Evolutionary conservation across 192 early-diverging fungal species (phyloP), one percentile per base, ranked within the genome.

Genomic region (Tieghemiomyces parasiticus): DNA sequence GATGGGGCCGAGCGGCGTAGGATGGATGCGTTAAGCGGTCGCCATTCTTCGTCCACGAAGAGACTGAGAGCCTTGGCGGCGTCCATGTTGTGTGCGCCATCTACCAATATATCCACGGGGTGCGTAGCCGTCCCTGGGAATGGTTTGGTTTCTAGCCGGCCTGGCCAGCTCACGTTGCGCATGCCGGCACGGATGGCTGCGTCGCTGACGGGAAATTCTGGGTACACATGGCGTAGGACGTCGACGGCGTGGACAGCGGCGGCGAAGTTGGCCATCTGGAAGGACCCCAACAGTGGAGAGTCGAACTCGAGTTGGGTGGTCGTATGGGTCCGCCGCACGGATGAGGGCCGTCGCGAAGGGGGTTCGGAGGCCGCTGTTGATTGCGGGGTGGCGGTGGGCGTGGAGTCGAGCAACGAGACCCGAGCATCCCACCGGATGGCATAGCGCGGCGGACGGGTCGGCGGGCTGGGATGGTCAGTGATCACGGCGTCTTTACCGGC

Each of bases 1-100:
- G 22, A 50, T 50, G 48, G 6, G 6, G 26, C 20, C 48, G 48
- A 50, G 9, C 48, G 38, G 14, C 74, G 64, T 8, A 92, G 65
- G 8, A 60, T 74, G 33, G 52, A 44, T 0, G 80, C 77, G 0
- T 81, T 84, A 6, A 70, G 72, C 13, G 68, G 64, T 62, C 91
- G 91, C 66, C 91, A 89, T 2, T 87, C 88, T 1, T 89, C 88
- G 65, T 92, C 90, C 1, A 89, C 68, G 16, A 90, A 65, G 14
- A 91, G 47, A 30, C 60, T 32, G 16, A 61, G 35, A 3, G 48
- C 54, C 30, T 46, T 42, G 6, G 48, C 48, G 4, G 48, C 4
- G 48, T 50, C 48, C 22, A 28, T n/a, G n/a, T 50, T 50, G 26
- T 50, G 48, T 4, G 48, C 48, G 4, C 48, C 48, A 22, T 50